A percentile compares a stretch with the other conserved stretches of the same genome.
Conservation (phyloP, 768 basidiomycete genomes). For the Mycena crocata region DNA sequence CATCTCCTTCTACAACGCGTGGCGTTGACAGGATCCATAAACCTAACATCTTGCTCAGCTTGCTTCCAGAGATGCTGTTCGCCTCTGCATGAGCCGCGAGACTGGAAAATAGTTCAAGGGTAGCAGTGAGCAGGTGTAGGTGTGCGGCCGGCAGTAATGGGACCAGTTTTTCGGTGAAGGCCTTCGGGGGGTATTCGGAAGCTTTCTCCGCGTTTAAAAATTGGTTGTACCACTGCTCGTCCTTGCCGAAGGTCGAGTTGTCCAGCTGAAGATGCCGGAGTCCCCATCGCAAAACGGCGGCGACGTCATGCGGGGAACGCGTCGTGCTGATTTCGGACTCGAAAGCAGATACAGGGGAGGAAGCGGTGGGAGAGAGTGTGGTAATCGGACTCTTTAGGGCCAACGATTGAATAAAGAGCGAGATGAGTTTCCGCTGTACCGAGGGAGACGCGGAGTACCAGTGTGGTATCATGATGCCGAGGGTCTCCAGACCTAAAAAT, state of each 20-base stretch:
- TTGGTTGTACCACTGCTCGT: slow-evolving; percentile 73
- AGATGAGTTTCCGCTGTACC: slow-evolving; percentile 75
- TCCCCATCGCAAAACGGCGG: slow-evolving; percentile 85
- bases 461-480: slow-evolving; percentile 88
- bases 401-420: slow-evolving; percentile 77
- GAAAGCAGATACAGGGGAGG: slow-evolving; percentile 63
- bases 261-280: slow-evolving; percentile 79
- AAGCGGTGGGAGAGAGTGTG: slow-evolving; percentile 63
- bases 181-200: slow-evolving; percentile 69
- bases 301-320: slow-evolving; percentile 80
- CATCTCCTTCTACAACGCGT: slow-evolving; percentile 61
- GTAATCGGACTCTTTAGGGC: slow-evolving; percentile 56
- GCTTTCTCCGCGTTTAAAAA: slow-evolving; percentile 72
- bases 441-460: slow-evolving; percentile 83
- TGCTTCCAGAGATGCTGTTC: slow-evolving; percentile 83
- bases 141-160: slow-evolving; percentile 72
- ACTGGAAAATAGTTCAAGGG: slow-evolving; percentile 73
- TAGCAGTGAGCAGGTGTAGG: slow-evolving; percentile 65
- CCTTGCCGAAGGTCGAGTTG: slow-evolving; percentile 68
- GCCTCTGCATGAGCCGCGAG: slow-evolving; percentile 78
- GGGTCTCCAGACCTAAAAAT: slow-evolving; percentile 76
- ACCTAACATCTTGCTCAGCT: slow-evolving; percentile 78
- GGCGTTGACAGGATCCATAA: slow-evolving; percentile 74
- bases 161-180: slow-evolving; percentile 70
- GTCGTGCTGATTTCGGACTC: slow-evolving; percentile 73